Evolutionary conservation across 225 moss, liverwort and hornwort species (phyloP).

Genomic region (Sphagnum contortum): DNA sequence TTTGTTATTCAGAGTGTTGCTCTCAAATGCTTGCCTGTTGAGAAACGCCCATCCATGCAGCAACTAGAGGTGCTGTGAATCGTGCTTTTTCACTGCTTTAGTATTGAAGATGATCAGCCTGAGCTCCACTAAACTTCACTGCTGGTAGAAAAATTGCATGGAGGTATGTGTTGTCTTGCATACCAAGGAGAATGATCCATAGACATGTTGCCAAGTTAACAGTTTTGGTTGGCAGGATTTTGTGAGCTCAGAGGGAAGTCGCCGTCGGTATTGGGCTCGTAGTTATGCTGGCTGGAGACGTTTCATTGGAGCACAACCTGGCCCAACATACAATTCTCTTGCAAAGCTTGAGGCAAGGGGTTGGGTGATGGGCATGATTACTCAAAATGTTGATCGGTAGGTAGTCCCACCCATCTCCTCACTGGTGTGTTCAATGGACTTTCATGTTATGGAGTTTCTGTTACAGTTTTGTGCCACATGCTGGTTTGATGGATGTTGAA

Average conservation of each 20-base stretch:
- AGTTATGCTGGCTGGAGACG: conserved; percentile 96
- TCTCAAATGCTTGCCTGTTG: too few relatives aligned
- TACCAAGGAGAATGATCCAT: too few relatives aligned
- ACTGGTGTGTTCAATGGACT: too few relatives aligned
- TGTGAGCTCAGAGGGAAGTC: conserved; percentile 57
- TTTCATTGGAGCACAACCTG: conserved; percentile 67
- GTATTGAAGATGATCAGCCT: too few relatives aligned
- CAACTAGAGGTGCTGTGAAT: too few relatives aligned
- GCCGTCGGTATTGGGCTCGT: conserved; percentile 93
- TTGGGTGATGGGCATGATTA: conserved; percentile 67
- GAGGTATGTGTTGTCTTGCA: too few relatives aligned
- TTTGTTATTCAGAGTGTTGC: background rate
- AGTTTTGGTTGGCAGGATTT: conserved; percentile 51
- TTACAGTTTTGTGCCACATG: background rate
- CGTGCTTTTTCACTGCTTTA: too few relatives aligned
- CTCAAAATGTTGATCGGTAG: conserved; percentile 87
- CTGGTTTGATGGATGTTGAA: background rate
- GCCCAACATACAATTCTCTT: conserved; percentile 71
- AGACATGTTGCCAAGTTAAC: conserved; percentile 3
- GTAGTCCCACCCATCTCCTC: background rate
- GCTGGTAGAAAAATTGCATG: too few relatives aligned
- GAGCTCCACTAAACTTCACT: too few relatives aligned
- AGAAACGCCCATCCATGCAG: too few relatives aligned
- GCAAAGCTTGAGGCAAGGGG: conserved; percentile 55
- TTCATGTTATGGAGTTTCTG: too few relatives aligned